Evolutionary conservation across 148 eudicot genomes (phyloP).

Genomic region (Vaccinium myrtillus): DNA sequence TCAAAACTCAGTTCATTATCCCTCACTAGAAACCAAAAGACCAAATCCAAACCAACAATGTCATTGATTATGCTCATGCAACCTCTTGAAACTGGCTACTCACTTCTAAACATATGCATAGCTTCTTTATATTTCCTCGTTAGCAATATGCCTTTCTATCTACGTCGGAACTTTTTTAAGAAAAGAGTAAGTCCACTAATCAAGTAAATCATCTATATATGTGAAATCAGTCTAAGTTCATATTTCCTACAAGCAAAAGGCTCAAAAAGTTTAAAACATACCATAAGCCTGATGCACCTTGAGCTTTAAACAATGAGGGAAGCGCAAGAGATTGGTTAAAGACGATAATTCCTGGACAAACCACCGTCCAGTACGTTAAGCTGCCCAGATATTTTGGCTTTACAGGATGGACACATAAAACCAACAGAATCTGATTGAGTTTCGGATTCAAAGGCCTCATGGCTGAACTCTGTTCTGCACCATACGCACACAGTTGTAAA

Average conservation of each 20-base stretch:
- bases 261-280: conserved; percentile 8
- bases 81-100: not conserved
- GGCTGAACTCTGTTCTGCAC: conserved; percentile 59
- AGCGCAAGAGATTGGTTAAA: conserved; percentile 18
- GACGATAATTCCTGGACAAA: conserved; percentile 34
- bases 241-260: not conserved
- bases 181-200: not conserved
- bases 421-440: conserved; percentile 68
- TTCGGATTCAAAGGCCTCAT: conserved; percentile 44
- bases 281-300: not conserved
- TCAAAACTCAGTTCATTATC: not conserved
- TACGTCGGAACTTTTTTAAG: not conserved
- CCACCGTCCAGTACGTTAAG: conserved; percentile 37
- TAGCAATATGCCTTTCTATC: not conserved
- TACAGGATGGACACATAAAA: conserved; percentile 72
- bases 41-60: not conserved
- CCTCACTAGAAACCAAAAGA: not conserved
- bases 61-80: not conserved
- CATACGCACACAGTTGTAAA: conserved; percentile 58
- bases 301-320: not conserved
- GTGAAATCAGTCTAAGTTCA: not conserved
- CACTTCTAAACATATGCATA: not conserved
- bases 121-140: not conserved
- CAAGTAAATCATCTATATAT: not conserved
- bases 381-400: conserved; percentile 63